phyloP scores from a whole-genome alignment of 306 rosid species.

The Lathyrus sativus region DNA sequence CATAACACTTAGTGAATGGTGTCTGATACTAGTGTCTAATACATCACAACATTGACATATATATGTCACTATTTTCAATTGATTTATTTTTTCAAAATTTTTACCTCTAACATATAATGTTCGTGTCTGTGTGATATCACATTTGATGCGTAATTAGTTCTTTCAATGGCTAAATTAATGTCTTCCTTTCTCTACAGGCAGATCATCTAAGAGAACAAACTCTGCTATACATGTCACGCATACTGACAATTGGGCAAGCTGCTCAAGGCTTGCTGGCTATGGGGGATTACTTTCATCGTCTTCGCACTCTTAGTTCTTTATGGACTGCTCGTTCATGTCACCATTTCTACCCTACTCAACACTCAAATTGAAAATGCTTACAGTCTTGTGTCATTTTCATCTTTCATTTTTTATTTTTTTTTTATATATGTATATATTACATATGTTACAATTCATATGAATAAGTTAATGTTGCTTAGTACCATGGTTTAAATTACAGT shows the following conservation, averaged over 20 bases:
- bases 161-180: not conserved
- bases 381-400: no score
- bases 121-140: no score
- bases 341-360: constrained; percentile 27
- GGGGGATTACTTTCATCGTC: constrained; percentile 77
- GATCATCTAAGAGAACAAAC: constrained; percentile 84
- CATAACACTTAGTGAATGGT: no score
- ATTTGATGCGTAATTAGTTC: no score
- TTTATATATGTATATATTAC: not conserved
- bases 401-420: constrained; percentile 8
- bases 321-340: constrained; percentile 62
- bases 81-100: no score
- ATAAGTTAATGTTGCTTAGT: not conserved
- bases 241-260: constrained; percentile 61
- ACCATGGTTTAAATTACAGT: no score
- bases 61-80: no score
- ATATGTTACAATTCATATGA: not conserved
- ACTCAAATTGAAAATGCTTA: not conserved
- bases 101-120: no score
- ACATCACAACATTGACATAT: no score
- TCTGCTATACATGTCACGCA: constrained; percentile 61
- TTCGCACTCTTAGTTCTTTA: constrained; percentile 72
- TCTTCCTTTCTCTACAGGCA: constrained; percentile 52
- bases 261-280: constrained; percentile 70
- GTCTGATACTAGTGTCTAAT: no score